These are phyloP conservation scores for Cystobasidium slooffiae DNA, from an alignment of 1,284 basidiomycete genomes.

Conservation along the genomic window DNA sequence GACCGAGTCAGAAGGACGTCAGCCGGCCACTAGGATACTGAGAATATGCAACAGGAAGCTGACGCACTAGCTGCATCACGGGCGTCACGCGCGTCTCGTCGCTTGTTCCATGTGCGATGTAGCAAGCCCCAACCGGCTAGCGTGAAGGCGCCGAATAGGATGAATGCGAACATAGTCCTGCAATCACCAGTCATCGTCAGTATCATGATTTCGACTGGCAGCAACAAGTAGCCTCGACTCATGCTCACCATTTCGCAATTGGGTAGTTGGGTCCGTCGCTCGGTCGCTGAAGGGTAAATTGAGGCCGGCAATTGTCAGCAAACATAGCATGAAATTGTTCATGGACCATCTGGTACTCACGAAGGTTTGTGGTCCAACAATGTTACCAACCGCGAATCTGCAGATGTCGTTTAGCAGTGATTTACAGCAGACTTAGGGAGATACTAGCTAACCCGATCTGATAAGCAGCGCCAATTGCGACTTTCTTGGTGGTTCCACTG, in stretches of 20 bases:
- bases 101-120: conserved; percentile 53
- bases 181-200: background rate
- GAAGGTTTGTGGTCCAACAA: conserved; percentile 52
- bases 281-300: conserved; percentile 6
- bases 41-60: background rate
- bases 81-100: conserved; percentile 38
- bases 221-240: background rate
- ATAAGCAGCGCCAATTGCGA: conserved; percentile 52
- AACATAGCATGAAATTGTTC: background rate
- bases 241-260: conserved; percentile 50
- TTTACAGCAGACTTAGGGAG: background rate
- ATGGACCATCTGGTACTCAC: conserved; percentile 2
- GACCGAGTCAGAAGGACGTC: background rate
- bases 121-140: conserved; percentile 46
- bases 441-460: conserved; percentile 47
- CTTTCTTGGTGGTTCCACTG: conserved; percentile 54
- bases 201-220: background rate
- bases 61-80: conserved; percentile 29
- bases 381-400: conserved; percentile 6
- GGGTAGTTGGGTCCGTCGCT: conserved; percentile 51
- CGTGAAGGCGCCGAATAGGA: conserved; percentile 48
- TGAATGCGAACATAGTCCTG: conserved; percentile 52
- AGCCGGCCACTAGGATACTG: background rate
- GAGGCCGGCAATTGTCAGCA: too few relatives aligned
- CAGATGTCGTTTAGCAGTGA: background rate